phyloP scores from a whole-genome alignment of 352 stramenopile species.

The Blastocystis sp. region DNA sequence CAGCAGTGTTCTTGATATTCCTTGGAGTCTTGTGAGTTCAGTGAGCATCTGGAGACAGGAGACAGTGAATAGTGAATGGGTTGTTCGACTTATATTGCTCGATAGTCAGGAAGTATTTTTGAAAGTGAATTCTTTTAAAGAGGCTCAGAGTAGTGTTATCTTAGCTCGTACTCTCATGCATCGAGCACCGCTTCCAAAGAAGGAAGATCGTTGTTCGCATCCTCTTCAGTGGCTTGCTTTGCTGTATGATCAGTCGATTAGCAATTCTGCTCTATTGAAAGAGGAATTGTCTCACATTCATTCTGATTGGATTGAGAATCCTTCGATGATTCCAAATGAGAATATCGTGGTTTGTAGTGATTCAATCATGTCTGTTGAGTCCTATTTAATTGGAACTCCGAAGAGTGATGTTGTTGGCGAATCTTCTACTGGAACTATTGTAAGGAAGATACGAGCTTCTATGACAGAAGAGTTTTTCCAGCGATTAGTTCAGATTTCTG shows the following conservation, averaged over 20 bases:
- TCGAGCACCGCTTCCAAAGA: not conserved
- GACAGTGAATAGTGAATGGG: not conserved
- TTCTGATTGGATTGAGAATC: not conserved
- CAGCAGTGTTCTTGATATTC: not conserved
- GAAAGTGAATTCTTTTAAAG: not conserved
- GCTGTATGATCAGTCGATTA: not conserved
- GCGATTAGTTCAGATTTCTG: conserved; percentile 15
- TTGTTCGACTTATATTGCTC: not conserved
- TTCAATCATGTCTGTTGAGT: not conserved
- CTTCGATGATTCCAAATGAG: not conserved
- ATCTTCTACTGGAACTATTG: not conserved
- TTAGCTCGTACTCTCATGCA: not conserved
- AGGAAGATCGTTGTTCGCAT: not conserved
- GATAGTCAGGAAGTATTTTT: not conserved
- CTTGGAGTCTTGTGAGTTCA: not conserved
- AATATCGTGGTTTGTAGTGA: not conserved
- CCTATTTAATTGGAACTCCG: not conserved
- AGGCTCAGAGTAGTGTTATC: not conserved
- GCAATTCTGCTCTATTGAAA: not conserved
- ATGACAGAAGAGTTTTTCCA: not conserved
- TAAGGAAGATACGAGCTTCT: not conserved
- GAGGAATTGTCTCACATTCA: not conserved
- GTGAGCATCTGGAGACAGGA: not conserved
- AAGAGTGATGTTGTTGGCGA: not conserved
- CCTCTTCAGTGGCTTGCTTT: not conserved